phyloP scores from a whole-genome alignment of 1,139 yeast genomes.

The Yamadazyma blattariae region DNA sequence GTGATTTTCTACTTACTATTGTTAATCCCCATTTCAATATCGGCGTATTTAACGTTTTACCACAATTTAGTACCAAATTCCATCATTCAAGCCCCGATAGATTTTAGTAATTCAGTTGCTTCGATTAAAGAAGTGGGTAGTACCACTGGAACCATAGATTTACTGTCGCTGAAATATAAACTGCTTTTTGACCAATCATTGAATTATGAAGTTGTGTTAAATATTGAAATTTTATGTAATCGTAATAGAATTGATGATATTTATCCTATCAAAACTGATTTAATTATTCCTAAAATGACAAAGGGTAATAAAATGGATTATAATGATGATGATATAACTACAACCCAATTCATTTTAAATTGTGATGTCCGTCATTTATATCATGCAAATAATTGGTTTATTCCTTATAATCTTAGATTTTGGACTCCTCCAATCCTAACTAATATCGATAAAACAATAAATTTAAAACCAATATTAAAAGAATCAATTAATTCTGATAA shows the following conservation, averaged over 20 bases:
- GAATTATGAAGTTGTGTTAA: conserved; percentile 13
- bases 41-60: conserved; percentile 26
- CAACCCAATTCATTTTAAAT: conserved; percentile 18
- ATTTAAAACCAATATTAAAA: too few species aligned
- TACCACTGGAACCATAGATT: too few species aligned
- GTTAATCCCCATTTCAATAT: conserved; percentile 23
- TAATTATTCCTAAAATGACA: not conserved
- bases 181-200: conserved; percentile 12
- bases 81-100: too few species aligned
- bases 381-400: conserved; percentile 25
- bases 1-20: conserved; percentile 16
- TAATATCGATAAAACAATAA: conserved; percentile 20
- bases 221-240: conserved; percentile 16
- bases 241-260: conserved; percentile 16
- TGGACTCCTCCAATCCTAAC: conserved; percentile 39
- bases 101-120: too few species aligned
- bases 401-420: conserved; percentile 36
- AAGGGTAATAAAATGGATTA: too few species aligned
- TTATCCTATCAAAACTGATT: conserved; percentile 6
- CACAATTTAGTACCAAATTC: conserved; percentile 21
- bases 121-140: too few species aligned
- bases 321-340: too few species aligned
- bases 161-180: too few species aligned
- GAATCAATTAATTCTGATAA: too few species aligned
- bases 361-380: conserved; percentile 33